Base-by-base conservation (phyloP, 768 basidiomycete genomes). In the Termitomyces sp. region DNA sequence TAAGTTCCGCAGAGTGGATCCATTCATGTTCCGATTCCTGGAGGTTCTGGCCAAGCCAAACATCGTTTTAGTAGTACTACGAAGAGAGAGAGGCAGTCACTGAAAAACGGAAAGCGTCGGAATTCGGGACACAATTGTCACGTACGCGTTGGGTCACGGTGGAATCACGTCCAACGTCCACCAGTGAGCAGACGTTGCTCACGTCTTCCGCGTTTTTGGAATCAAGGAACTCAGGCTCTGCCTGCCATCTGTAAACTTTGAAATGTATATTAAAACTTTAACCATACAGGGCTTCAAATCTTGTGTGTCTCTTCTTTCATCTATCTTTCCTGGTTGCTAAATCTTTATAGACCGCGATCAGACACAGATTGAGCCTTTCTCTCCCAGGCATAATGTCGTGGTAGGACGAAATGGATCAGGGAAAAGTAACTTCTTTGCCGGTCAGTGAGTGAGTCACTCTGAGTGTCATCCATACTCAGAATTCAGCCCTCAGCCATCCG, bases 351-450 rank as follows among this genome's bases (percentile, higher is more conserved):
- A 92, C 68, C 83, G 89, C 59, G 91, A 93, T 76, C 90, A 93
- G 68, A 92, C 88, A 0, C 87, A 90, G 64, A 92, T 97, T 58
- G 95, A 98, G 64, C 95, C 95, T 0, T 99, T 99, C 74, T 92
- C 88, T 22, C 85, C 94, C 0, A 86, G 80, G 49, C 94, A 97
- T 69, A 98, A 98, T 73, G 94, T 98, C 12, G 94, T 98, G 9
- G 95, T 98, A 8, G 96, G 97, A 14, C 77, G 97, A 43, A 98
- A 99, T 81, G 97, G 97, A 13, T 93, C 91, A 6, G 97, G 97
- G 51, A 99, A 99, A 79, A 94, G 92, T 67, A 99, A 98, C 71
- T 98, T 99, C 80, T 99, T 99, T 72, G 87, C 92, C 37, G 94
- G 92, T 90, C 52, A 62, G 87, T 69, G 27, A n/a, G 37, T 26